These are phyloP conservation scores for Pythium sukuiense DNA, from an alignment of 352 stramenopile species.

Conservation along the genomic window DNA sequence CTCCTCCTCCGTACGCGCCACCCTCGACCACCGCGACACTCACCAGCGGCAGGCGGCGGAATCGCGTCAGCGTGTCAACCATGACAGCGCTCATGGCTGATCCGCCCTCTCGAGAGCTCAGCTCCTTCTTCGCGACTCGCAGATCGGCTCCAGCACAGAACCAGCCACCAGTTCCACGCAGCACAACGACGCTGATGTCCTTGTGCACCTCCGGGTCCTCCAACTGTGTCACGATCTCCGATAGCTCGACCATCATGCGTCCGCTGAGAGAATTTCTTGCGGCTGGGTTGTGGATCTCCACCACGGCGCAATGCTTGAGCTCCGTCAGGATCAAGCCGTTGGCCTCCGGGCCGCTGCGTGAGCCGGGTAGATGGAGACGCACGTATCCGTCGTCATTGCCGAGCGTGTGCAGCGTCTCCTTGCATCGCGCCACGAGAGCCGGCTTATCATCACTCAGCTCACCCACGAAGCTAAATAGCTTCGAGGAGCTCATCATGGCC, in stretches of 20 bases:
- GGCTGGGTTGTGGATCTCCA: conserved; percentile 72
- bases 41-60: conserved; percentile 75
- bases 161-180: conserved; percentile 56
- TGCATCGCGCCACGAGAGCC: conserved; percentile 38
- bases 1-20: conserved; percentile 78
- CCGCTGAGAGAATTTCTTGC: conserved; percentile 78
- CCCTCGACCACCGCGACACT: conserved; percentile 81
- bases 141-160: conserved; percentile 88
- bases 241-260: conserved; percentile 89
- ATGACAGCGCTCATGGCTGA: conserved; percentile 73
- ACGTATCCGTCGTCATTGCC: conserved; percentile 38
- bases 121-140: conserved; percentile 67
- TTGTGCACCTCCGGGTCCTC: conserved; percentile 52
- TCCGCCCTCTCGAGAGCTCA: conserved; percentile 67
- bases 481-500: conserved; percentile 26
- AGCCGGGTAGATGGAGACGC: conserved; percentile 37
- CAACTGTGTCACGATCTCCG: conserved; percentile 60
- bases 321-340: conserved; percentile 15
- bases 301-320: conserved; percentile 50
- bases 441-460: conserved; percentile 38
- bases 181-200: conserved; percentile 62
- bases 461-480: conserved; percentile 58
- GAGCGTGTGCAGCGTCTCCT: conserved; percentile 48
- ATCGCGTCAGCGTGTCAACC: conserved; percentile 67
- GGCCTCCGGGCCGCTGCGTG: background rate